These are phyloP conservation scores for Pulveroboletus sp. DNA, from an alignment of 1,284 basidiomycete genomes.

Conservation along the genomic window DNA sequence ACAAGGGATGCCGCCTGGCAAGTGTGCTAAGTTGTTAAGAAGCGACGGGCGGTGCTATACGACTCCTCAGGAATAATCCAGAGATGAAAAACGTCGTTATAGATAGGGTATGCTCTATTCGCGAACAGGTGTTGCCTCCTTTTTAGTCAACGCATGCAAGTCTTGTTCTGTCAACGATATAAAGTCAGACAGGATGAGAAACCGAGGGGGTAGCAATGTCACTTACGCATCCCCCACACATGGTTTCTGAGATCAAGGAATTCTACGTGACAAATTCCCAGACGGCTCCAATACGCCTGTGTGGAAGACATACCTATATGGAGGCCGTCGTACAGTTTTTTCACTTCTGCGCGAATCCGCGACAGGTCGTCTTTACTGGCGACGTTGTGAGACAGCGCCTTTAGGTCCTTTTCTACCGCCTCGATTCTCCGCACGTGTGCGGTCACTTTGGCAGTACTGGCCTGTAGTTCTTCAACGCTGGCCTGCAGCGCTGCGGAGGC, in stretches of 20 bases:
- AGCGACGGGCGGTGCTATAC: not conserved
- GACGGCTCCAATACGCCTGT: not conserved
- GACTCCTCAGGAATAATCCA: not conserved
- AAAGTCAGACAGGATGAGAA: not conserved
- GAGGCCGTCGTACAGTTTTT: constrained; percentile 81
- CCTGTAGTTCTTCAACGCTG: constrained; percentile 84
- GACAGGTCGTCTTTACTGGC: constrained; percentile 80
- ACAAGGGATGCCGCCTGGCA: not conserved
- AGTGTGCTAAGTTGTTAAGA: not conserved
- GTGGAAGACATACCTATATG: constrained; percentile 61
- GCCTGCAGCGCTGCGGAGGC: constrained; percentile 82
- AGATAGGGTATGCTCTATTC: constrained; percentile 36
- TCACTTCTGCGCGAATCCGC: constrained; percentile 74
- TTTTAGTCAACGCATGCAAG: constrained; percentile 71
- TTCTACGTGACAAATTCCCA: constrained; percentile 40
- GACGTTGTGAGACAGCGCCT: constrained; percentile 65
- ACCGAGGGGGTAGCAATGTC: not conserved
- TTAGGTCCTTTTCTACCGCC: constrained; percentile 85
- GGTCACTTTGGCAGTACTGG: constrained; percentile 84
- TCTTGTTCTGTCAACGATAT: constrained; percentile 64
- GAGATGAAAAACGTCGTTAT: not conserved
- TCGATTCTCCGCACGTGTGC: constrained; percentile 84
- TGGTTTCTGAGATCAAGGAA: constrained; percentile 75
- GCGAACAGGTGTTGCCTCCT: constrained; percentile 59
- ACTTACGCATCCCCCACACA: constrained; percentile 84